Conservation (phyloP, 148 eudicot species). For the Nyssa sinensis region DNA sequence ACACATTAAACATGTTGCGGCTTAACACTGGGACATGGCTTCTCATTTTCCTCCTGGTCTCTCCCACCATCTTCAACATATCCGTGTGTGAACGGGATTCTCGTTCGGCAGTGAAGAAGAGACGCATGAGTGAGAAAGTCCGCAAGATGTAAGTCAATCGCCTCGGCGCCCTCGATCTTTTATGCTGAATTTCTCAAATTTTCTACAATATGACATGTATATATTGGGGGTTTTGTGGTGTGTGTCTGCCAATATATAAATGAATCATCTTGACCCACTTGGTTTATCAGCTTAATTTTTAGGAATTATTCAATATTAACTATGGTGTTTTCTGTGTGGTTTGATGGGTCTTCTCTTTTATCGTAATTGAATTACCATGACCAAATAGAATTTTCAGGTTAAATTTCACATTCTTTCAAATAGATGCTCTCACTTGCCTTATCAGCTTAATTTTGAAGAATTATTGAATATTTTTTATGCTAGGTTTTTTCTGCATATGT, state of each 20-base stretch:
- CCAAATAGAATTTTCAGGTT: not conserved
- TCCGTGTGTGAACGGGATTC: slow-evolving; percentile 45
- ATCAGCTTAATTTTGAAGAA: too few relatives aligned
- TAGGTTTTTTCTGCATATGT: not conserved
- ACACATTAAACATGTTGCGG: slow-evolving; percentile 25
- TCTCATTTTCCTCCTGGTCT: slow-evolving; percentile 42
- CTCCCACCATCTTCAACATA: slow-evolving; percentile 34
- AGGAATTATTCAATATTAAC: not conserved
- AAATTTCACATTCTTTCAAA: not conserved
- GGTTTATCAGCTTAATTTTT: not conserved
- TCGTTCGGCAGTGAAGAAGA: slow-evolving; percentile 51
- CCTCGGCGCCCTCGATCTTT: not conserved
- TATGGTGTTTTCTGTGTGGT: not conserved
- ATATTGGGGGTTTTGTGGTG: too few relatives aligned
- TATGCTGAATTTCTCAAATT: not conserved
- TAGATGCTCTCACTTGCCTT: too few relatives aligned
- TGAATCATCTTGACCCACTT: not conserved
- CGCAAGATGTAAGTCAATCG: slow-evolving; percentile 59
- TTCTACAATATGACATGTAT: too few relatives aligned
- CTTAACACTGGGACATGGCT: slow-evolving; percentile 50
- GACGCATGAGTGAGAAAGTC: slow-evolving; percentile 75
- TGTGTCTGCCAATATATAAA: too few relatives aligned
- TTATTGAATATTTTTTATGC: too few relatives aligned
- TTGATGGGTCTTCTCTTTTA: not conserved
- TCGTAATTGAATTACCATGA: not conserved